These are phyloP conservation scores for Letharia columbiana DNA, from an alignment of 495 filamentous ascomycete genomes.

Conservation along the genomic window DNA sequence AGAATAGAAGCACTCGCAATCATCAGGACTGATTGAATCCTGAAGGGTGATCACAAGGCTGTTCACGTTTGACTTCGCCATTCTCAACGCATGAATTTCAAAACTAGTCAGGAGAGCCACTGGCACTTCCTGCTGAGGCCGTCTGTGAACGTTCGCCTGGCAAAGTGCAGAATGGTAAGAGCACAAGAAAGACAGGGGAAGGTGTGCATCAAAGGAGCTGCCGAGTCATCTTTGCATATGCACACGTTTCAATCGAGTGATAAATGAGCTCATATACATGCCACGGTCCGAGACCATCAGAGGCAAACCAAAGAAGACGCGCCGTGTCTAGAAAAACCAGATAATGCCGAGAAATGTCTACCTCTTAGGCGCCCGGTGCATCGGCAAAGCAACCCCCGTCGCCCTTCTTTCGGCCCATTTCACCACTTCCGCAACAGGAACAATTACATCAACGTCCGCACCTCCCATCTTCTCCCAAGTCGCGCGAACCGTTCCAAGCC, in stretches of 20 bases:
- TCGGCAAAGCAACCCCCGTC: constrained; percentile 45
- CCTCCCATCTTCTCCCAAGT: constrained; percentile 38
- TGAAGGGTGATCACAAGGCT: constrained; percentile 11
- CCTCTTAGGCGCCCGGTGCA: constrained; percentile 43
- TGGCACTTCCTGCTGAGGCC: background rate
- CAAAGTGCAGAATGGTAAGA: too few species aligned
- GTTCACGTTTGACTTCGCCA: background rate
- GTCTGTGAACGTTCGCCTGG: background rate
- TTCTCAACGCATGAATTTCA: background rate
- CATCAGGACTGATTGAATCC: constrained; percentile 7
- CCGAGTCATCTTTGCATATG: background rate
- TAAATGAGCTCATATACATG: background rate
- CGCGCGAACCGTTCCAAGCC: constrained; percentile 35
- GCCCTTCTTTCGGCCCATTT: constrained; percentile 32
- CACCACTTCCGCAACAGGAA: constrained; percentile 5
- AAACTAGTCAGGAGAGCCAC: background rate
- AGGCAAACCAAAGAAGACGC: background rate
- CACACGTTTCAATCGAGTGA: background rate
- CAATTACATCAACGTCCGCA: background rate
- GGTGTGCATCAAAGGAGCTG: background rate
- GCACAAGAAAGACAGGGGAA: too few species aligned
- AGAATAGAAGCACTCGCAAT: constrained; percentile 12
- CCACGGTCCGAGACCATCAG: background rate
- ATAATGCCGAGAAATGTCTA: constrained; percentile 31
- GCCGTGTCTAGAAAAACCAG: background rate